Evolutionary conservation across 2,329 filamentous ascomycete genomes (phyloP).

Genomic region (Exophiala sideris): DNA sequence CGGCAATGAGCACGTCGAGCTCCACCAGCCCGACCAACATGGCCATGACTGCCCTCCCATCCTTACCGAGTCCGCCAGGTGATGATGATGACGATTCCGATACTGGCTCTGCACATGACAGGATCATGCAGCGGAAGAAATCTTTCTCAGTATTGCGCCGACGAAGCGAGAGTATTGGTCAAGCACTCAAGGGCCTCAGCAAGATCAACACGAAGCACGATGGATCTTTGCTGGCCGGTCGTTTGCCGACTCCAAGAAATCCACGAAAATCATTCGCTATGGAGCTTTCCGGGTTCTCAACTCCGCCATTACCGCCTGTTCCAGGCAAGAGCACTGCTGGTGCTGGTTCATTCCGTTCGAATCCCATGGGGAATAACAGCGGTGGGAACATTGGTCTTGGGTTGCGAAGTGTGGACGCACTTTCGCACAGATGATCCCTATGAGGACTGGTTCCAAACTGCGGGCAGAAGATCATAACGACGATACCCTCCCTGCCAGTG

Average conservation of each 20-base stretch:
- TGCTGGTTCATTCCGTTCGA: constrained; percentile 14
- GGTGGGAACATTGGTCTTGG: constrained; percentile 15
- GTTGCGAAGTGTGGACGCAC: constrained; percentile 16
- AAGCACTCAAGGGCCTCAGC: constrained; percentile 26
- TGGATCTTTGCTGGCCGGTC: constrained; percentile 10
- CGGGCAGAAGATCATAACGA: too few relatives aligned
- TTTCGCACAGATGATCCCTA: constrained; percentile 4
- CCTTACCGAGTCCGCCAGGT: constrained; percentile 8
- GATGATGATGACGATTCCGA: constrained; percentile 9
- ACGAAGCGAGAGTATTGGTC: constrained; percentile 27
- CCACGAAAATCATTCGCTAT: neutral
- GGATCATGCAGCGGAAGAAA: constrained; percentile 21
- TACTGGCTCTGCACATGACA: neutral
- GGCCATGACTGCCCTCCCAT: constrained; percentile 19
- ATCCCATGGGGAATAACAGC: constrained; percentile 9
- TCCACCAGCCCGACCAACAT: constrained; percentile 2
- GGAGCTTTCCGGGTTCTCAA: constrained; percentile 15
- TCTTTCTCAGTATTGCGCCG: constrained; percentile 22
- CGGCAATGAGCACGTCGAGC: constrained; percentile 10
- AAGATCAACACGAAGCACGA: constrained; percentile 20
- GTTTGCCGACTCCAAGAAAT: constrained; percentile 9
- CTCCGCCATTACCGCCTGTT: constrained; percentile 17
- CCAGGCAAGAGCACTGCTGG: constrained; percentile 3
- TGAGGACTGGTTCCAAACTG: neutral
- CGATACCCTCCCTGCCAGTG: too few relatives aligned